Evolutionary conservation across 495 filamentous ascomycete genomes (phyloP).

Genomic region (Cenococcum geophilum): DNA sequence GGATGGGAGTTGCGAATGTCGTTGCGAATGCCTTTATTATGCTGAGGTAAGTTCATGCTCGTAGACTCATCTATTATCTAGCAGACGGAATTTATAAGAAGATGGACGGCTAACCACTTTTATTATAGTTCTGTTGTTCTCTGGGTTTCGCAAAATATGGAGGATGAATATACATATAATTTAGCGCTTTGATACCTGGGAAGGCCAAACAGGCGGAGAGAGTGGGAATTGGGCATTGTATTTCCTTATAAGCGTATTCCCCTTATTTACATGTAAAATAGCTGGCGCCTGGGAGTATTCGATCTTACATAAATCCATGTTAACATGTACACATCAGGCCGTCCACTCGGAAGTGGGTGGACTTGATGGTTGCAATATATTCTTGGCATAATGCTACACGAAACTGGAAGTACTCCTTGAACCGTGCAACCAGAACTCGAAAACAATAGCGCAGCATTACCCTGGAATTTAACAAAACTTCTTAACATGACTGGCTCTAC

Average conservation of each 20-base stretch:
- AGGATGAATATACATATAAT: conserved; percentile 98
- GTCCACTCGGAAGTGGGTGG: neutral
- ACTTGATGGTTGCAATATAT: conserved; percentile 11
- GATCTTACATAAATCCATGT: neutral
- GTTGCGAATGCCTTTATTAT: conserved; percentile 81
- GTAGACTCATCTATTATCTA: neutral
- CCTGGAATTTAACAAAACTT: neutral
- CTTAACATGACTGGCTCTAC: no score
- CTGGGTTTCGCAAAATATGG: conserved; percentile 98
- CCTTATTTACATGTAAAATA: neutral
- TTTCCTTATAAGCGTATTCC: neutral
- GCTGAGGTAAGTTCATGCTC: conserved; percentile 59
- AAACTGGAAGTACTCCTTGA: neutral
- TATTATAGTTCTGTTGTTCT: conserved; percentile 70
- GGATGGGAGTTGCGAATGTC: conserved; percentile 91
- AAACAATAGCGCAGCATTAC: neutral
- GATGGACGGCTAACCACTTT: conserved; percentile 26
- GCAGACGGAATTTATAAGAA: no score
- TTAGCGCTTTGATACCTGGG: conserved; percentile 60
- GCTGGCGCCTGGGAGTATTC: neutral
- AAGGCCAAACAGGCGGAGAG: neutral
- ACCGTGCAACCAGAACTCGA: neutral
- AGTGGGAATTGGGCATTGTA: neutral
- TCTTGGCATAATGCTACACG: conserved; percentile 14
- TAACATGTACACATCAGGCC: neutral